Evolutionary conservation across 768 basidiomycete species (phyloP), one percentile per base, ranked within the genome.

Genomic region (Lyophyllum decastes): DNA sequence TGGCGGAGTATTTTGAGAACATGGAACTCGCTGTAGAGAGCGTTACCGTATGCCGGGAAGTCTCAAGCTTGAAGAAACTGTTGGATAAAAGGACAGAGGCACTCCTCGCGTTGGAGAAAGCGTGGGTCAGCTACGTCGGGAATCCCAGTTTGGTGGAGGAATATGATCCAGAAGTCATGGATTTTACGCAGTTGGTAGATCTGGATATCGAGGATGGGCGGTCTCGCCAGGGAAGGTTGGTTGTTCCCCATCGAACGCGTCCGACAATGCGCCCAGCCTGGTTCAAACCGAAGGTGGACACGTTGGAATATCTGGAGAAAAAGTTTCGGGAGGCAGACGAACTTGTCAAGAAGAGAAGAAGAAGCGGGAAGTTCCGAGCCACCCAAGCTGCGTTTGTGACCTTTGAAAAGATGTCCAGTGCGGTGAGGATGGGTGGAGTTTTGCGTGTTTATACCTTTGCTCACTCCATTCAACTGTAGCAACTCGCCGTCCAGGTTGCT

Each of bases 1-100:
- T 98, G 17, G 93, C 94, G 0, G 92, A 94, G 61, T 97, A 97
- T 70, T 98, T 97, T 68, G 96, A 98, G 72, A 84, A 87, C 63
- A 86, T 98, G 84, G 83, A 83, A 8, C 75, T 95, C 61, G 82
- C 80, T 30, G 95, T 99, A 1, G 96, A 99, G 77, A 95, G 94
- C 68, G 94, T 98, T 40, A 92, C 85, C 12, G 82, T 98, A 0
- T 92, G 89, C 66, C 78, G 96, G 48, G 92, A 97, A 63, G 88
- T 95, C 0, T 87, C 85, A 7, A 79, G 82, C 11, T 69, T 97
- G 54, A 88, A 89, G 54, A 68, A 74, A 6, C 78, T 97, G 17
- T 73, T 99, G 56, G 91, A 95, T 62, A 78, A 79, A 61, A 78
- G 96, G 45, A 98, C 96, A 5, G 71, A 77, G n/a, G 92, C 92